Evolutionary conservation across 441 rosid species (phyloP).

Genomic region (Erodium trifolium): DNA sequence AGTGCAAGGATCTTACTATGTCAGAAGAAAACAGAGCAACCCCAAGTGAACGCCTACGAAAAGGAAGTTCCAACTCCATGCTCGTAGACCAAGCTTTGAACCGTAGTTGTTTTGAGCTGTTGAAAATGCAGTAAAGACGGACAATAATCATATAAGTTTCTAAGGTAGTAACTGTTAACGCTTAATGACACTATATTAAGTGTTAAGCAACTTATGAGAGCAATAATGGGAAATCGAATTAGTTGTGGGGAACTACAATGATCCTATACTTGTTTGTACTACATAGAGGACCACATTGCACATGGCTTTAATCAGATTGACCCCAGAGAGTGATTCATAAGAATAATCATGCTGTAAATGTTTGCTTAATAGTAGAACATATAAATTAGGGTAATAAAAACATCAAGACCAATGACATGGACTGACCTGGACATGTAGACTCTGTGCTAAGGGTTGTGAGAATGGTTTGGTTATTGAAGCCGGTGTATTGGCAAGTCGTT

Average conservation of each 20-base stretch:
- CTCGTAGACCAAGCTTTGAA: neutral
- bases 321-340: no score
- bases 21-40: neutral
- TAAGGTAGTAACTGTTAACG: no score
- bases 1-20: neutral
- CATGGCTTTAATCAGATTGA: neutral
- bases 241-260: neutral
- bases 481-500: conserved; percentile 55
- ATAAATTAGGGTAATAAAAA: no score
- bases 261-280: no score
- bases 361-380: no score
- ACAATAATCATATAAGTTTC: no score
- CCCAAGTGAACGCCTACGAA: neutral
- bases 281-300: no score
- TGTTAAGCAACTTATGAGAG: neutral
- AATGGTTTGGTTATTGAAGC: conserved; percentile 40
- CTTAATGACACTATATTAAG: no score
- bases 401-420: neutral
- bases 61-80: neutral
- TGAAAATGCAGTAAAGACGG: neutral
- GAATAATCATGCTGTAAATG: no score
- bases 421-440: conserved; percentile 36
- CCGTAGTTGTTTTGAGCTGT: neutral
- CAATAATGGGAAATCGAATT: neutral
- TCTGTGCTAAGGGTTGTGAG: conserved; percentile 24